phyloP scores from a whole-genome alignment of 192 early-diverging fungal genomes.

The Phycomyces blakesleeanus region DNA sequence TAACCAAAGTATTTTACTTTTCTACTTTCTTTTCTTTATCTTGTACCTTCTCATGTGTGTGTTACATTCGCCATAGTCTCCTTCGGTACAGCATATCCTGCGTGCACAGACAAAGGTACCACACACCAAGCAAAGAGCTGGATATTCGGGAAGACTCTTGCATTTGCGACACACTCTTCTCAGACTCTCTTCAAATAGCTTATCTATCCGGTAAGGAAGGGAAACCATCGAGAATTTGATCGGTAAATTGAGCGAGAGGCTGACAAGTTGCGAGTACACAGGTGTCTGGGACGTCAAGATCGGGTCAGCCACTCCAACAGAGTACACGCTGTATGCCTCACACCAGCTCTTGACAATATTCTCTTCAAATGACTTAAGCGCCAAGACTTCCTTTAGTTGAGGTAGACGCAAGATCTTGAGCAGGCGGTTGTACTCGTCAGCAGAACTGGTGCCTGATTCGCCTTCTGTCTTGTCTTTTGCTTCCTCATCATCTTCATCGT shows the following conservation, averaged over 20 bases:
- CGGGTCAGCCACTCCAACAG: not conserved
- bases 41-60: slow-evolving; percentile 71
- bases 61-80: slow-evolving; percentile 91
- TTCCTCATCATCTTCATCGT: slow-evolving; percentile 32
- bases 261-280: slow-evolving; percentile 8
- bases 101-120: slow-evolving; percentile 91
- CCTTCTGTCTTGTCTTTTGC: not conserved
- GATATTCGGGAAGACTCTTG: slow-evolving; percentile 78
- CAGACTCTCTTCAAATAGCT: slow-evolving; percentile 81
- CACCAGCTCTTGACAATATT: slow-evolving; percentile 20
- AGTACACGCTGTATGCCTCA: slow-evolving; percentile 16
- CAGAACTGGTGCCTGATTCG: too few species aligned
- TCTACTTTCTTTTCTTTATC: not conserved
- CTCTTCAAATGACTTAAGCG: slow-evolving; percentile 3
- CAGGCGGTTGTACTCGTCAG: slow-evolving; percentile 66
- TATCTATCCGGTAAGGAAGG: slow-evolving; percentile 79
- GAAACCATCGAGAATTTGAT: slow-evolving; percentile 54
- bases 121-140: slow-evolving; percentile 91
- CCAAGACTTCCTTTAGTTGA: slow-evolving; percentile 55
- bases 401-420: slow-evolving; percentile 71
- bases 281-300: slow-evolving; percentile 10
- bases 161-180: slow-evolving; percentile 78
- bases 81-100: slow-evolving; percentile 87
- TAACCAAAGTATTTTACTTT: not conserved
- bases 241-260: slow-evolving; percentile 41